Evolutionary conservation across 345 rosid species (phyloP), one percentile per base, ranked within the genome.

Genomic region (Hypericum androsaemum): DNA sequence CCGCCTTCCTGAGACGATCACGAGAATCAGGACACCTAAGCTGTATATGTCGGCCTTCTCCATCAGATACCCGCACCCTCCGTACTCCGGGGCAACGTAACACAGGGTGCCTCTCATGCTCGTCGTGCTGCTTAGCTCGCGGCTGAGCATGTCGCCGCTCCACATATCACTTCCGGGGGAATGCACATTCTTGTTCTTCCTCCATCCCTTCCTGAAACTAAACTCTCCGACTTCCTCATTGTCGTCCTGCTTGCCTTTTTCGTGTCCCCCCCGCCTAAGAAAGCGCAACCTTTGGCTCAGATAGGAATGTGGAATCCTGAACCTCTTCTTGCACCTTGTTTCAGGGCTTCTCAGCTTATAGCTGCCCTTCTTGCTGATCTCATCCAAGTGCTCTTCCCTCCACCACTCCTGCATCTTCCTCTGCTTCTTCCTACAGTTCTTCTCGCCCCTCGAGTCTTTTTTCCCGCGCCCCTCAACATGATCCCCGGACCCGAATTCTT

Each of bases 61-160:
- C 81, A 88, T 78, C 61, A 88, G 56, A 66, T 81, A 85, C 35
- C 95, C 94, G 42, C 85, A 86, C 12, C 90, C 87, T 44, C 97
- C 89, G 37, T 81, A 80, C 58, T 94, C 99, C 0, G 95, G 99
- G 1, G 97, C 99, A 41, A 88, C 84, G 68, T 94, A 94, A 46
- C 99, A 94, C 61, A 94, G 50, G 12, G 99, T 94, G 0, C 99
- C 99, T 70, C 95, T 82, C 97, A 94, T 83, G 80, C 99, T 88
- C 2, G 99, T 94, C 9, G 97, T 94, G 87, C 99, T 94, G 73
- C 99, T 94, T 43, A 92, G 70, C 64, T 92, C 98, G 0, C 95
- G 86, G 59, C 98, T 92, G 47, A 80, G 80, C 47, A 88, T 77
- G 73, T 94, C 99, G 0, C 97, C 94, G 42, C 97, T 92, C 94